Evolutionary conservation across 116 monocot species (phyloP).

Genomic region (Phalaenopsis hybrid): DNA sequence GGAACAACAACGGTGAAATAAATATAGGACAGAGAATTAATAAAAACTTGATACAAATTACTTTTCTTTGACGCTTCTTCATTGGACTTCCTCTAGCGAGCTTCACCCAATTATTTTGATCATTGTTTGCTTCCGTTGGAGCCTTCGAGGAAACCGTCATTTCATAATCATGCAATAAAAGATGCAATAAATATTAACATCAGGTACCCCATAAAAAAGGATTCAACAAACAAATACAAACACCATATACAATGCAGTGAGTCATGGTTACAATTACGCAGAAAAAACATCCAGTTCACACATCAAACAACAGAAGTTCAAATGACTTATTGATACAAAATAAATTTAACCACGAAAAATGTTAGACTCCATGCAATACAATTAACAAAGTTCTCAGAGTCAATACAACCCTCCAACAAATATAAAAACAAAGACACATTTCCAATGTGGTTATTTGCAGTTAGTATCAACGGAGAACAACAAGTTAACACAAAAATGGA

Average conservation of each 20-base stretch:
- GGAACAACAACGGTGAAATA: too few relatives aligned
- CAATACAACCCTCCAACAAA: not conserved
- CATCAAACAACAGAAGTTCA: not conserved
- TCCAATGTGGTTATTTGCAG: too few relatives aligned
- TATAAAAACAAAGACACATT: not conserved
- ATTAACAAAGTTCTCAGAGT: not conserved
- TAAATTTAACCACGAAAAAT: not conserved
- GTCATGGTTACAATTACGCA: not conserved
- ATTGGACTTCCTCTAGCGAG: conserved; percentile 12
- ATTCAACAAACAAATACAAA: not conserved
- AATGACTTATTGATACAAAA: not conserved
- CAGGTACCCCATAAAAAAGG: not conserved
- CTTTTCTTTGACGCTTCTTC: conserved; percentile 12
- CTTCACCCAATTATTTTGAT: conserved; percentile 11
- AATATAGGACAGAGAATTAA: not conserved
- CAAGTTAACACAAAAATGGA: not conserved
- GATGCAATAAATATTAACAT: not conserved
- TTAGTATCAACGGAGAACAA: not conserved
- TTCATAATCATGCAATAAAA: conserved; percentile 14
- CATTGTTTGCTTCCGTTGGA: conserved; percentile 12
- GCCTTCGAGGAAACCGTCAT: conserved; percentile 15
- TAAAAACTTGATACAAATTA: conserved; percentile 17
- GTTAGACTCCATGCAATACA: not conserved
- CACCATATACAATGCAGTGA: not conserved
- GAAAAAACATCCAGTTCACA: not conserved